Percentiles rank a stretch among this genome's conserved stretches.
These are phyloP conservation scores for Phytopythium sindhum DNA, from an alignment of 352 stramenopile genomes.

Conservation along the genomic window DNA sequence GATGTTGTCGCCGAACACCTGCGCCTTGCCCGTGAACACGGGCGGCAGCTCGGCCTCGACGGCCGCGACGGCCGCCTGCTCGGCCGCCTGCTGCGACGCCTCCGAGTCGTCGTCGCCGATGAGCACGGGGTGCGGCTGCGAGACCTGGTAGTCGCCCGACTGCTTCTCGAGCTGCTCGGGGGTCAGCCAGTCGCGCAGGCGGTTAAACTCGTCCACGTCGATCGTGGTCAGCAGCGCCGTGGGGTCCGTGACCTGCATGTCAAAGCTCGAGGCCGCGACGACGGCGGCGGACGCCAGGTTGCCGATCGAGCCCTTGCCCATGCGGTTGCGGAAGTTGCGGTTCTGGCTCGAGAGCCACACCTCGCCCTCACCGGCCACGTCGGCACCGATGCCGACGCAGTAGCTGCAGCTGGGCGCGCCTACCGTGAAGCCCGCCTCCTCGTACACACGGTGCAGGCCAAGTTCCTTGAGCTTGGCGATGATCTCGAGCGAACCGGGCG, in stretches of 20 bases:
- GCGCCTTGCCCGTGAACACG: conserved; percentile 62
- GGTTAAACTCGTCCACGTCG: conserved; percentile 70
- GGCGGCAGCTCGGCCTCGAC: conserved; percentile 51
- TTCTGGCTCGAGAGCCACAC: conserved; percentile 84
- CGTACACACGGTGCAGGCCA: conserved; percentile 67
- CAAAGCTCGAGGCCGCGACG: conserved; percentile 74
- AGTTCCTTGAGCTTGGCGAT: conserved; percentile 59
- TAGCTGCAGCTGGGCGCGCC: conserved; percentile 78
- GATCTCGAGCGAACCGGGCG: conserved; percentile 74
- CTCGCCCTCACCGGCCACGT: conserved; percentile 67
- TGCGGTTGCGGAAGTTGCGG: conserved; percentile 85
- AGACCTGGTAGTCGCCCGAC: conserved; percentile 28
- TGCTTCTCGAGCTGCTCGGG: conserved; percentile 17
- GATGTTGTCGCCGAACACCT: conserved; percentile 77
- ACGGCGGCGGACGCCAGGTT: conserved; percentile 67
- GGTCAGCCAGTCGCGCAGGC: conserved; percentile 74
- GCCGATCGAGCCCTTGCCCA: conserved; percentile 78
- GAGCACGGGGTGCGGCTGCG: conserved; percentile 43
- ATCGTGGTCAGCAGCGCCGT: conserved; percentile 59
- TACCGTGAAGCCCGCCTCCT: conserved; percentile 75
- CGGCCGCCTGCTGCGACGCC: conserved; percentile 36
- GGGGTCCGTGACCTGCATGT: conserved; percentile 73
- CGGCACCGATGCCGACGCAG: conserved; percentile 77
- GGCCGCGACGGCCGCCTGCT: conserved; percentile 53
- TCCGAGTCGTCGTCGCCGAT: conserved; percentile 21